Percentiles rank a stretch among this genome's conserved stretches.
Evolutionary conservation across 306 rosid genomes (phyloP).

Genomic region (apple (Malus domestica)): DNA sequence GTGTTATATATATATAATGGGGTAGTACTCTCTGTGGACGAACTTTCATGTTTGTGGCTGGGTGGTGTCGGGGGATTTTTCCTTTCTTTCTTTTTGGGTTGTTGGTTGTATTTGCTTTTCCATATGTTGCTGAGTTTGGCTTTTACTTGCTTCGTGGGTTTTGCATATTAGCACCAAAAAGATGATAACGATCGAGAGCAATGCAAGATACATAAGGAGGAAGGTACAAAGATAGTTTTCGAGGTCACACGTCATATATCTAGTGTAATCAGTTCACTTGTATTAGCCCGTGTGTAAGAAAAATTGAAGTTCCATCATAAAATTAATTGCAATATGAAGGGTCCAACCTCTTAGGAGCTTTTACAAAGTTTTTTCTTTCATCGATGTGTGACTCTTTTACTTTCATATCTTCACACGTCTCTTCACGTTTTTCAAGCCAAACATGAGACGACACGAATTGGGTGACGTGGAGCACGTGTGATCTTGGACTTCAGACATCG

Average conservation of each 20-base stretch:
- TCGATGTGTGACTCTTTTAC: too few relatives aligned
- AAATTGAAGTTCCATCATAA: too few relatives aligned
- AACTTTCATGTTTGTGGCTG: conserved; percentile 2
- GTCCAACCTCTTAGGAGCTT: too few relatives aligned
- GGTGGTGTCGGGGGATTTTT: conserved; percentile 16
- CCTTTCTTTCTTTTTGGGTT: background rate
- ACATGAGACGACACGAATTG: too few relatives aligned
- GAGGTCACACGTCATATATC: background rate
- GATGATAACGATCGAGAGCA: background rate
- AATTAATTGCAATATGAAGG: too few relatives aligned
- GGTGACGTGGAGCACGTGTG: too few relatives aligned
- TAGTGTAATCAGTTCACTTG: background rate
- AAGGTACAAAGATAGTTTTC: background rate
- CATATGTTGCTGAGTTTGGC: conserved; percentile 12
- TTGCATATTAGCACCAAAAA: background rate
- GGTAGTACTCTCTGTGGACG: background rate
- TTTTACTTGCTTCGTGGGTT: background rate
- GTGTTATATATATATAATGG: too few relatives aligned
- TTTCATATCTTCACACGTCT: too few relatives aligned
- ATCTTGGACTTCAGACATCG: too few relatives aligned
- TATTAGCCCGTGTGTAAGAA: background rate
- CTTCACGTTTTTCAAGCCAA: too few relatives aligned
- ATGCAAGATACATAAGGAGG: background rate
- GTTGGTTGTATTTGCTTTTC: background rate
- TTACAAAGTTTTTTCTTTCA: too few relatives aligned